These are phyloP conservation scores for Chlorella sp. DNA, from an alignment of 139 green algal genomes.

Conservation along the genomic window DNA sequence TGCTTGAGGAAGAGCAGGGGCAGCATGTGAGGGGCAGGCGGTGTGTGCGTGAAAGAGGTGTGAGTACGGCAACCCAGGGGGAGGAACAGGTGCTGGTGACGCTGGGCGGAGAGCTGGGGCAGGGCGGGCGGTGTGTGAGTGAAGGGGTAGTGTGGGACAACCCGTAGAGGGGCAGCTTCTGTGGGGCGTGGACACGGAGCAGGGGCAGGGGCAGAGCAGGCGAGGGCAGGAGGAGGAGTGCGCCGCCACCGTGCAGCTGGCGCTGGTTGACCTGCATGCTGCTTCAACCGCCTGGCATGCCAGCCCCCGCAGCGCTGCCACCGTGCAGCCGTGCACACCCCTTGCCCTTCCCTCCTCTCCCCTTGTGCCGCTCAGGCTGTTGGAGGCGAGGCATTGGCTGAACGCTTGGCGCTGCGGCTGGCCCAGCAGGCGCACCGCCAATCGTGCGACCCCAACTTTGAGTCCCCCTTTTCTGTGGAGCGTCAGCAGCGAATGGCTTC, in stretches of 20 bases:
- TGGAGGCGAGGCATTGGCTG: slow-evolving; percentile 12
- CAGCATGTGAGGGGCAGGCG: no score
- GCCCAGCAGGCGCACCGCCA: slow-evolving; percentile 45
- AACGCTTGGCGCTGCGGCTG: slow-evolving; percentile 43
- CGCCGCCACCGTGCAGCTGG: no score
- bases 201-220: no score
- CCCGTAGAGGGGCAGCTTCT: no score
- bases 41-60: no score
- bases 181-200: no score
- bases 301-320: no score
- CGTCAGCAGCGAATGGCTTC: slow-evolving; percentile 30
- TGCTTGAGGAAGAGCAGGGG: no score
- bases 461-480: slow-evolving; percentile 79
- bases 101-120: slow-evolving; percentile 7
- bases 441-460: slow-evolving; percentile 37
- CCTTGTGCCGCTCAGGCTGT: neutral
- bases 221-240: no score
- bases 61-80: no score
- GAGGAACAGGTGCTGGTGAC: slow-evolving; percentile 76
- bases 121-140: neutral
- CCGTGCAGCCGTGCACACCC: neutral
- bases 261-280: no score
- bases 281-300: neutral
- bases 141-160: neutral
- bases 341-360: neutral